Evolutionary conservation across 2,329 filamentous ascomycete species (phyloP).

Genomic region (Penicillium sp.): DNA sequence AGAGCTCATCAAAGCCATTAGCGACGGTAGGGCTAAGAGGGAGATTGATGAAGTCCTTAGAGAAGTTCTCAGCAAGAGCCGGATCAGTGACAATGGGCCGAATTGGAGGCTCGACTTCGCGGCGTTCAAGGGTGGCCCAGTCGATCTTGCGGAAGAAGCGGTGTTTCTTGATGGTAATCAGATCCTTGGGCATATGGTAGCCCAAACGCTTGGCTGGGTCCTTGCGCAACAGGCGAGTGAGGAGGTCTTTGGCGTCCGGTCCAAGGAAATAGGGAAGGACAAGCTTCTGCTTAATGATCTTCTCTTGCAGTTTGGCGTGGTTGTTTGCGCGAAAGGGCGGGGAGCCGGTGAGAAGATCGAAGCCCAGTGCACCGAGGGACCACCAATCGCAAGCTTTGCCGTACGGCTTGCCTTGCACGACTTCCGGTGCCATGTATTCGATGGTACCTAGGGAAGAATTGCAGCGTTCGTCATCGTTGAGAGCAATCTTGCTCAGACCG

Average conservation of each 20-base stretch:
- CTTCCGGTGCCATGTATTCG: slow-evolving; percentile 98
- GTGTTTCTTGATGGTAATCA: slow-evolving; percentile 83
- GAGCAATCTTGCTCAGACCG: slow-evolving; percentile 89
- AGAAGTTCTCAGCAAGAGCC: slow-evolving; percentile 94
- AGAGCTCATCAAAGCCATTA: slow-evolving; percentile 30
- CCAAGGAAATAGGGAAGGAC: slow-evolving; percentile 86
- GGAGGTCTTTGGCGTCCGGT: slow-evolving; percentile 88
- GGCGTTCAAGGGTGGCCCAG: slow-evolving; percentile 81
- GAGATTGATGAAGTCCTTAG: slow-evolving; percentile 84
- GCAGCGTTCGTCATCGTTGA: slow-evolving; percentile 70
- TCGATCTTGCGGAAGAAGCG: slow-evolving; percentile 97
- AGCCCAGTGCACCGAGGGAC: slow-evolving; percentile 91
- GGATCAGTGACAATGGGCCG: slow-evolving; percentile 93
- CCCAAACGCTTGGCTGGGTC: slow-evolving; percentile 90
- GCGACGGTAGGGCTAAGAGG: slow-evolving; percentile 71
- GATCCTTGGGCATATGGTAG: slow-evolving; percentile 82
- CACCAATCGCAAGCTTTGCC: slow-evolving; percentile 98
- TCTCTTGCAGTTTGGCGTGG: slow-evolving; percentile 91
- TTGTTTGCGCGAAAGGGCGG: slow-evolving; percentile 91
- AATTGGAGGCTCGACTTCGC: slow-evolving; percentile 86
- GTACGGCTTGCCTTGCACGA: slow-evolving; percentile 84
- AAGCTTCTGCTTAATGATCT: slow-evolving; percentile 92
- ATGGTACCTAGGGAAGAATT: slow-evolving; percentile 92
- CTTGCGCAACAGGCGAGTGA: slow-evolving; percentile 86
- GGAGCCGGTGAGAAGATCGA: slow-evolving; percentile 87